These are phyloP conservation scores for Schizopora paradoxa DNA, from an alignment of 1,284 basidiomycete species.

Conservation along the genomic window DNA sequence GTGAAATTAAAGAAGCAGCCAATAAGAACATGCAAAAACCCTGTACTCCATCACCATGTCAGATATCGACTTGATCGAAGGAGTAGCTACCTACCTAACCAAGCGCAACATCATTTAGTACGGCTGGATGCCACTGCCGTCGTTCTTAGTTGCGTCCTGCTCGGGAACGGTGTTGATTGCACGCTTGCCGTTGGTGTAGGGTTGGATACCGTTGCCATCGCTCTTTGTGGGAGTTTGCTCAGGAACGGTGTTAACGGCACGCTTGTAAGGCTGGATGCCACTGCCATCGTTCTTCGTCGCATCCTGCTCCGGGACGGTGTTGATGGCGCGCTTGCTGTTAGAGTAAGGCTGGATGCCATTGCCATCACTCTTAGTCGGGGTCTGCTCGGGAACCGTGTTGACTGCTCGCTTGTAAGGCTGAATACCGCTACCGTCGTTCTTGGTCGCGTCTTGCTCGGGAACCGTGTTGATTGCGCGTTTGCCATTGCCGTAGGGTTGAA, in stretches of 20 bases:
- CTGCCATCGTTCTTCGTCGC: conserved; percentile 31
- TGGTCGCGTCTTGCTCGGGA: conserved; percentile 23
- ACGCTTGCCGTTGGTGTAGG: conserved; percentile 19
- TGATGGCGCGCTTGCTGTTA: conserved; percentile 21
- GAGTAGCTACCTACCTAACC: too few relatives aligned
- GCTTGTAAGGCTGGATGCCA: conserved; percentile 9
- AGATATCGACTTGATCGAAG: too few relatives aligned
- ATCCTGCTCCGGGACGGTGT: conserved; percentile 32
- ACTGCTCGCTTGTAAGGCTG: too few relatives aligned
- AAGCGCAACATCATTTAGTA: too few relatives aligned
- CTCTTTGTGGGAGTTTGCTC: conserved; percentile 22
- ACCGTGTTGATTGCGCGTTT: conserved; percentile 23
- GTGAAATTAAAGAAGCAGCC: too few relatives aligned
- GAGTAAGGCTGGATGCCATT: conserved; percentile 16
- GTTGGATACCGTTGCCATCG: conserved; percentile 20
- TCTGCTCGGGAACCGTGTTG: conserved; percentile 23
- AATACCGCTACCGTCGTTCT: too few relatives aligned
- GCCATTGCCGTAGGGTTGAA: conserved; percentile 22
- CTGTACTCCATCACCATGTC: too few relatives aligned
- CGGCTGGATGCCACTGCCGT: conserved; percentile 14
- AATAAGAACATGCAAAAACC: too few relatives aligned
- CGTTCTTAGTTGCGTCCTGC: conserved; percentile 22
- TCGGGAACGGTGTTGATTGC: conserved; percentile 21
- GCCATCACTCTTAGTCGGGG: conserved; percentile 19
- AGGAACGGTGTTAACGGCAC: conserved; percentile 19